A percentile compares a stretch with the other conserved stretches of the same genome.
These are phyloP conservation scores for Podila minutissima DNA, from an alignment of 192 early-diverging fungal species.

Conservation along the genomic window DNA sequence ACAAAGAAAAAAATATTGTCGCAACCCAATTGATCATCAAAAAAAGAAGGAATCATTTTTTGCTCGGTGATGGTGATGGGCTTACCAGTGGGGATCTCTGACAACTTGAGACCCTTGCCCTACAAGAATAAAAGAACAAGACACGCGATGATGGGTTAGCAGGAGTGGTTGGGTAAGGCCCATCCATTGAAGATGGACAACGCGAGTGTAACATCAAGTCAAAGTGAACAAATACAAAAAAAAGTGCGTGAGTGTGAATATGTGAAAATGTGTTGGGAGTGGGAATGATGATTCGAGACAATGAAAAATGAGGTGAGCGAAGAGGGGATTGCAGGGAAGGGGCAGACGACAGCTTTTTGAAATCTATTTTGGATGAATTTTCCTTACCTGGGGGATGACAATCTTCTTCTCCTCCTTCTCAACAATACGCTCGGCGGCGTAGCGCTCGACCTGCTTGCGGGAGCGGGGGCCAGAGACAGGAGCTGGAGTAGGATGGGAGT, in stretches of 20 bases:
- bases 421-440: constrained; percentile 7
- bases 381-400: constrained; percentile 34
- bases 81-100: constrained; percentile 40
- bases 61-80: neutral
- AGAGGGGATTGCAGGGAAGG: neutral
- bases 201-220: neutral
- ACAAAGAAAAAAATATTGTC: neutral
- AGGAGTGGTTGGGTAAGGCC: neutral
- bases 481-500: constrained; percentile 3
- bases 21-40: neutral
- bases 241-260: too few species aligned
- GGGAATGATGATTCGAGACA: constrained; percentile 4
- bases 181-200: neutral
- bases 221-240: too few species aligned
- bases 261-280: neutral
- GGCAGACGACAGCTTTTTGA: constrained; percentile 1
- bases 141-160: neutral
- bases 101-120: constrained; percentile 47
- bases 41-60: neutral
- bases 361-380: too few species aligned
- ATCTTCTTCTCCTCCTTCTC: constrained; percentile 43
- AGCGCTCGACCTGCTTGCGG: constrained; percentile 49
- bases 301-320: neutral
- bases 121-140: constrained; percentile 1
- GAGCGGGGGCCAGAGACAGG: constrained; percentile 45